Evolutionary conservation across 257 asterid genomes (phyloP).

Genomic region (Solanum medicagineum): DNA sequence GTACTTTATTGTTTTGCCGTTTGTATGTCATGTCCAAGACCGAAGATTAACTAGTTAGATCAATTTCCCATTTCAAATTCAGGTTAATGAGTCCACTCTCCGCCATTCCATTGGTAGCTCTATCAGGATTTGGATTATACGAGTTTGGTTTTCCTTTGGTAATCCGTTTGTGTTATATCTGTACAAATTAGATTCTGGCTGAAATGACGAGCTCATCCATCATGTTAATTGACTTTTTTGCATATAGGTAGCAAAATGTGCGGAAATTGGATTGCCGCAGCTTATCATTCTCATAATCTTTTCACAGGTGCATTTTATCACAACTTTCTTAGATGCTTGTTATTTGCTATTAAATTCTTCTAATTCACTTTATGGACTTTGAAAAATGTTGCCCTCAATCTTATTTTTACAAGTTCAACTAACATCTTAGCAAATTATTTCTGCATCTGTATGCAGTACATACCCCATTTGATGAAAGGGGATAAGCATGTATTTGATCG

Average conservation of each 20-base stretch:
- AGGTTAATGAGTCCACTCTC: conserved; percentile 83
- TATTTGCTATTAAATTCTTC: not conserved
- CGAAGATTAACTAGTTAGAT: not conserved
- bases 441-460: conserved; percentile 32
- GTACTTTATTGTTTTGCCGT: not conserved
- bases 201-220: not conserved
- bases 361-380: not conserved
- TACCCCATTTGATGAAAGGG: conserved; percentile 60
- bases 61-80: not conserved
- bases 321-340: not conserved
- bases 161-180: conserved; percentile 2
- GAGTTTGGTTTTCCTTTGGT: conserved; percentile 94
- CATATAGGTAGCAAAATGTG: conserved; percentile 70
- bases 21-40: not conserved
- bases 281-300: conserved; percentile 61
- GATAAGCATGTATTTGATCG: conserved; percentile 54
- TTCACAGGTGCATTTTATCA: conserved; percentile 51
- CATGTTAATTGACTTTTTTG: not conserved
- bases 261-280: conserved; percentile 85
- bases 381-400: not conserved
- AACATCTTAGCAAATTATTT: not conserved
- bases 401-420: not conserved
- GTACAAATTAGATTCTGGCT: not conserved
- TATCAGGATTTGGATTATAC: conserved; percentile 81
- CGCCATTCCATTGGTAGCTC: conserved; percentile 70